These are phyloP conservation scores for Pseudocercospora musae DNA, from an alignment of 2,329 filamentous ascomycete genomes.

Conservation along the genomic window DNA sequence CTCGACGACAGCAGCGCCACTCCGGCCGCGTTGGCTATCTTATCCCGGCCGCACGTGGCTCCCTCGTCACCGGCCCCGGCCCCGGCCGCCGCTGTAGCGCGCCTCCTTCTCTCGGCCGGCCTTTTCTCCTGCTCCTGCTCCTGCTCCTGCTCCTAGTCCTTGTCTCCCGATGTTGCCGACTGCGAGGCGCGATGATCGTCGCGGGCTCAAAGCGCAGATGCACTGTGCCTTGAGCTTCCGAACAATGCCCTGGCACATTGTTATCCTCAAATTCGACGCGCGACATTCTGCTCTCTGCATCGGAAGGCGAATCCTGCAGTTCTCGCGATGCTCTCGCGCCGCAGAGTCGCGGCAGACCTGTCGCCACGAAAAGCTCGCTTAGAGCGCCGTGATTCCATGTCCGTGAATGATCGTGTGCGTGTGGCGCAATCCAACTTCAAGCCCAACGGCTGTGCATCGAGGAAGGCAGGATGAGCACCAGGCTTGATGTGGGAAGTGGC, in stretches of 20 bases:
- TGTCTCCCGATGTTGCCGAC: not conserved
- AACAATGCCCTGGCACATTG: not conserved
- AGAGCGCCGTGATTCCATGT: no score
- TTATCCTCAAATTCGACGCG: not conserved
- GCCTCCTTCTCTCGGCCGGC: not conserved
- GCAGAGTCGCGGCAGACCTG: not conserved
- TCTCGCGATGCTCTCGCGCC: not conserved
- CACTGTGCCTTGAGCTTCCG: not conserved
- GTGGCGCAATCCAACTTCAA: slow-evolving; percentile 5
- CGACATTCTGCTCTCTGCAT: not conserved
- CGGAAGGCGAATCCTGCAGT: not conserved
- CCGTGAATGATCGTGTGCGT: slow-evolving; percentile 1
- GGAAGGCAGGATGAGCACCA: slow-evolving; percentile 8
- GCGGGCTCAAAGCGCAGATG: not conserved
- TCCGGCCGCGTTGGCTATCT: not conserved
- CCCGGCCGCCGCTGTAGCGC: no score
- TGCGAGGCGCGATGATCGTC: not conserved
- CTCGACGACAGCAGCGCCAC: slow-evolving; percentile 1
- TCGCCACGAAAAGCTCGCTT: no score
- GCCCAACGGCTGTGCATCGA: slow-evolving; percentile 11
- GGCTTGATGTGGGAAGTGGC: slow-evolving; percentile 2
- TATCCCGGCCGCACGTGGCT: not conserved
- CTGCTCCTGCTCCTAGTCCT: not conserved
- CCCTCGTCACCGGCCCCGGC: not conserved
- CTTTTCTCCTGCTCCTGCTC: not conserved